phyloP scores from a whole-genome alignment of 768 basidiomycete species.

The Termitomyces sp. region DNA sequence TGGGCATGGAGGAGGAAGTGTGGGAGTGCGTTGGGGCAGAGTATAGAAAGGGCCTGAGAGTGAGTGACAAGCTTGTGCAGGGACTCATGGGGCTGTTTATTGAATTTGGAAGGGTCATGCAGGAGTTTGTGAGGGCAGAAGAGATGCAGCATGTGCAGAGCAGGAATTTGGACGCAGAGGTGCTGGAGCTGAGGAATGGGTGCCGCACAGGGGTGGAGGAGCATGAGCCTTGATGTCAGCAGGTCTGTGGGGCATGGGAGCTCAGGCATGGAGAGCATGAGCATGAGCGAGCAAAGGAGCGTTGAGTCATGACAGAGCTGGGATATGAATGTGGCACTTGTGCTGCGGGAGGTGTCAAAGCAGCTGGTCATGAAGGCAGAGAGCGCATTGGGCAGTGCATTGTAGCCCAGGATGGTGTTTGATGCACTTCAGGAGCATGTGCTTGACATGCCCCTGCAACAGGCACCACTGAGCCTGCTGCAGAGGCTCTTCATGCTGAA shows the following conservation, averaged over 20 bases:
- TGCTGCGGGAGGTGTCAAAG: slow-evolving; percentile 41
- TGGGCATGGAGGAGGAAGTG: slow-evolving; percentile 36
- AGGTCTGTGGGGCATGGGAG: slow-evolving; percentile 16
- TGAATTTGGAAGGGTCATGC: slow-evolving; percentile 65
- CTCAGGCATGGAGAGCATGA: slow-evolving; percentile 25
- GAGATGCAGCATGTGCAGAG: slow-evolving; percentile 34
- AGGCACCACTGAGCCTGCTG: slow-evolving; percentile 11
- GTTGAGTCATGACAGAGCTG: slow-evolving; percentile 51
- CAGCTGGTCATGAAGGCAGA: slow-evolving; percentile 29
- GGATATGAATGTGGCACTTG: slow-evolving; percentile 22
- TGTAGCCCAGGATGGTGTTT: slow-evolving; percentile 29
- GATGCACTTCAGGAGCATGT: slow-evolving; percentile 11
- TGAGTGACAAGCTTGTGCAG: slow-evolving; percentile 75
- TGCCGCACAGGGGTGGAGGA: slow-evolving; percentile 19
- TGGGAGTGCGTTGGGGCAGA: slow-evolving; percentile 71
- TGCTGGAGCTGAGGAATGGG: slow-evolving; percentile 26
- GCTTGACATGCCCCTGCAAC: slow-evolving; percentile 16
- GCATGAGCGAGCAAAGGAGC: slow-evolving; percentile 39
- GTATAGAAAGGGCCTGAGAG: slow-evolving; percentile 62
- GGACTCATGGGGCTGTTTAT: slow-evolving; percentile 71
- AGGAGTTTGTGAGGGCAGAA: slow-evolving; percentile 34
- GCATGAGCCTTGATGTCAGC: slow-evolving; percentile 21
- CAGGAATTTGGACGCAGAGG: slow-evolving; percentile 51
- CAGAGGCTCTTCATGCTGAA: slow-evolving; percentile 55
- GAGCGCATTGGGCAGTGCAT: slow-evolving; percentile 23